These are phyloP conservation scores for Candolleomyces aberdarensis DNA, from an alignment of 768 basidiomycete genomes.

Conservation along the genomic window DNA sequence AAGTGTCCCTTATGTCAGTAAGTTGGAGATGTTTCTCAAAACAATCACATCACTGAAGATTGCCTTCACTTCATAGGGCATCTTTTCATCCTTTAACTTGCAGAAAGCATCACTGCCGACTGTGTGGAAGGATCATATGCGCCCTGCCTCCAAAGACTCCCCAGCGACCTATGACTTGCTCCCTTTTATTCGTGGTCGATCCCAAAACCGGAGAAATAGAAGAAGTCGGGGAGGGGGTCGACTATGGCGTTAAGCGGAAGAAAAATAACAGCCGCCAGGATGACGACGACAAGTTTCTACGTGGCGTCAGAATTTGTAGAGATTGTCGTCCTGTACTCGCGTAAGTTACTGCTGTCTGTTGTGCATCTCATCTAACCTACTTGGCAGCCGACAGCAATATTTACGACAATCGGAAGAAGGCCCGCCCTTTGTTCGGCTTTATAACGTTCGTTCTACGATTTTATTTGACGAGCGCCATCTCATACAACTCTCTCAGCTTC, in stretches of 20 bases:
- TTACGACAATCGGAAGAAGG: slow-evolving; percentile 56
- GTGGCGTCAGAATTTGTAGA: slow-evolving; percentile 84
- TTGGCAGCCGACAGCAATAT: slow-evolving; percentile 73
- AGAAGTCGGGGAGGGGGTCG: slow-evolving; percentile 79
- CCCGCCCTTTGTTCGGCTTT: slow-evolving; percentile 65
- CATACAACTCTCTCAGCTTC: slow-evolving; percentile 39
- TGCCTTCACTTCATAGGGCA: slow-evolving; percentile 31
- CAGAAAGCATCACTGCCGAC: slow-evolving; percentile 93
- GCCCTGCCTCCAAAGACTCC: slow-evolving; percentile 77
- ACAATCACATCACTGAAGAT: neutral
- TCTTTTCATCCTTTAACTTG: slow-evolving; percentile 89
- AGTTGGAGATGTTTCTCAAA: slow-evolving; percentile 19
- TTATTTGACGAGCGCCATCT: neutral
- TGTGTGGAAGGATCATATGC: slow-evolving; percentile 91
- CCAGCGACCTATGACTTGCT: slow-evolving; percentile 67
- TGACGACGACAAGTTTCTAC: slow-evolving; percentile 81
- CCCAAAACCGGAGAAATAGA: slow-evolving; percentile 72
- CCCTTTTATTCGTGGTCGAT: slow-evolving; percentile 84
- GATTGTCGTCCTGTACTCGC: slow-evolving; percentile 76
- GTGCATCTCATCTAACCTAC: slow-evolving; percentile 6
- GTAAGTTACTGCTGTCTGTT: slow-evolving; percentile 42
- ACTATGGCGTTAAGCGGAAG: slow-evolving; percentile 71
- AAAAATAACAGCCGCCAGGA: slow-evolving; percentile 30
- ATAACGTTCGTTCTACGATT: slow-evolving; percentile 49
- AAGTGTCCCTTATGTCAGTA: slow-evolving; percentile 87